Conservation (phyloP, 1,284 basidiomycete species). For the Phylloporus sp. region DNA sequence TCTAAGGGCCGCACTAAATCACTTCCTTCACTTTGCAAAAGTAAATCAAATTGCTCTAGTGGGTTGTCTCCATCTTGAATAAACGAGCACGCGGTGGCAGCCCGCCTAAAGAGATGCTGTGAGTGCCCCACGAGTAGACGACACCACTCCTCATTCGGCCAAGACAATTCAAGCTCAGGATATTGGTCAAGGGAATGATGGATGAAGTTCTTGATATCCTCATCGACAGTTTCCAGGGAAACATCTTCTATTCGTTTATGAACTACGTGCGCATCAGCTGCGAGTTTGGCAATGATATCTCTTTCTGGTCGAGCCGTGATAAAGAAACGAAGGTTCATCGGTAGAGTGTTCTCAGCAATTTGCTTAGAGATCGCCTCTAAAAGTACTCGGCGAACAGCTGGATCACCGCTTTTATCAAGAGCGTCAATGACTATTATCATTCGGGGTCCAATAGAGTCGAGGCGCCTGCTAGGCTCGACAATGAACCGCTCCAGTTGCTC, state of each 20-base stretch:
- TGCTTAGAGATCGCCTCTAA: neutral
- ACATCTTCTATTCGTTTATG: neutral
- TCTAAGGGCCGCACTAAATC: too few relatives aligned
- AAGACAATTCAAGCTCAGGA: neutral
- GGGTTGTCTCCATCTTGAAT: neutral
- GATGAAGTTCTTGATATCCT: neutral
- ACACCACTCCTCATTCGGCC: neutral
- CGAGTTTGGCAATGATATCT: neutral
- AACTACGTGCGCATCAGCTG: neutral
- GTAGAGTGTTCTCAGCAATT: neutral
- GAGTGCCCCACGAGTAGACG: neutral
- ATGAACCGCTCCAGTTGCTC: too few relatives aligned
- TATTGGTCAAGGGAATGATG: neutral
- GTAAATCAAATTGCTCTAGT: too few relatives aligned
- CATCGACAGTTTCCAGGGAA: neutral
- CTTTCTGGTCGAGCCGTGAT: neutral
- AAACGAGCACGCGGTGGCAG: neutral
- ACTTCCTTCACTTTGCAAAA: too few relatives aligned
- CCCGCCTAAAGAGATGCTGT: neutral
- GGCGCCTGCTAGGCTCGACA: too few relatives aligned
- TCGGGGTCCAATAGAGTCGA: too few relatives aligned
- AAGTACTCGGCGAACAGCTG: neutral
- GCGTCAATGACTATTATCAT: neutral
- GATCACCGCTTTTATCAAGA: neutral
- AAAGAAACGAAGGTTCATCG: neutral